Base-by-base conservation (phyloP, 2,329 filamentous ascomycete species). In the Botryotinia narcissicola region DNA sequence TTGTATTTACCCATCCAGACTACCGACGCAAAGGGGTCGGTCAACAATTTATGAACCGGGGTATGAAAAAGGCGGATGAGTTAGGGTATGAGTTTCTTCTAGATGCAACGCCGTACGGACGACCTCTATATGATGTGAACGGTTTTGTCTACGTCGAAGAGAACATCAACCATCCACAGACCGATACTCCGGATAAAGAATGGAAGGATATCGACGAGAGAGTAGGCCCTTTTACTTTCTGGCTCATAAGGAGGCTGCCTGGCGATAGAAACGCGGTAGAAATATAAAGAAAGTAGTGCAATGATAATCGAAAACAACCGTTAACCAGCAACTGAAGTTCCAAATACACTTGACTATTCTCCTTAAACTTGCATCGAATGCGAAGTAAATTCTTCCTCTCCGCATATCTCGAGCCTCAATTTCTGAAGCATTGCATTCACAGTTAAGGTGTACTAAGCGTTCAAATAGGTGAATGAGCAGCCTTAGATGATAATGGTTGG, bases 151-250 rank as follows among this genome's bases (percentile, higher is more conserved):
- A 68, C 32, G 32, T 71, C 32, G 72, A 71, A 54, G 68, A 73
- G 37, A 67, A 62, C 37, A 60, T 73, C 40, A 68, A 67, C 35
- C 72, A 73, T 61, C 68, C 72, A 29, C n/a, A 71, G 29, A 67
- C 51, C 22, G 61, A 60, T 32, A 35, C 20, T 60, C 72, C 68
- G n/a, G 68, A 73, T 60, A 42, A 68, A n/a, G 62, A 73, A 29
- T 73, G 68, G 68, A 73, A 71, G 25, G 72, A 73, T 35, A 51
- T 73, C 5, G 72, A 73, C 16, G 37, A 73, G 42, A 73, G 59
- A 73, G 72, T 70, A 32, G 72, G 64, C 9, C 66, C 64, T 25
- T 70, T 73, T 57, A 73, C 66, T 70, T 73, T 70, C 63, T 73
- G 64, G 64, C 72, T 73, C 32, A 73, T 73, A 64, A 62, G 40